Evolutionary conservation across 2,329 filamentous ascomycete species (phyloP).

Genomic region (Pseudocercospora eumusae): DNA sequence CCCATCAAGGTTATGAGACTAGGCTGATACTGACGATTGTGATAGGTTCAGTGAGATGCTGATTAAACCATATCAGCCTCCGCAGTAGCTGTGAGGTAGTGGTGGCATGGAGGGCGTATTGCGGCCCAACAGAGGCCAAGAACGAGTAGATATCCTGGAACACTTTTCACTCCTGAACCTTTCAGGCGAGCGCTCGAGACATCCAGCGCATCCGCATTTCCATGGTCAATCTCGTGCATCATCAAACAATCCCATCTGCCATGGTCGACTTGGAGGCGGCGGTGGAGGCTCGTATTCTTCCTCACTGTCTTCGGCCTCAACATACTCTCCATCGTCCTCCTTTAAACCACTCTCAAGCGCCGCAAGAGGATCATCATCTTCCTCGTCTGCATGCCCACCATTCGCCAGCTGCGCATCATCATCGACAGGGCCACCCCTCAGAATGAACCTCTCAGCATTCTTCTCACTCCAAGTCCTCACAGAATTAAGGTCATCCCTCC

Average conservation of each 20-base stretch:
- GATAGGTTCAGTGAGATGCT: slow-evolving; percentile 76
- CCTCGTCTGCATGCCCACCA: background rate
- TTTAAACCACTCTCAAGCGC: background rate
- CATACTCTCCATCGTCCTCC: slow-evolving; percentile 3
- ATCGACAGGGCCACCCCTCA: background rate
- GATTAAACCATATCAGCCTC: slow-evolving; percentile 72
- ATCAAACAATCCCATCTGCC: slow-evolving; percentile 21
- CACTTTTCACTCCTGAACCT: background rate
- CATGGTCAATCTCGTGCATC: slow-evolving; percentile 14
- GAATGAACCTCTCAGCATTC: slow-evolving; percentile 6
- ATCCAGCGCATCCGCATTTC: background rate
- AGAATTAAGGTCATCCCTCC: slow-evolving; percentile 4
- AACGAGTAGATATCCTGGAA: background rate
- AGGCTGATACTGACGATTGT: slow-evolving; percentile 32
- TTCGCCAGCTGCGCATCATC: background rate
- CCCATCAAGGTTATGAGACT: background rate
- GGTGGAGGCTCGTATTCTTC: slow-evolving; percentile 14
- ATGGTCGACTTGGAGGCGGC: slow-evolving; percentile 14
- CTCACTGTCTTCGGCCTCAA: slow-evolving; percentile 8
- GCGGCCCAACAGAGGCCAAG: background rate
- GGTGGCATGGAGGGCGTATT: background rate
- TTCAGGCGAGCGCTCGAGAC: background rate
- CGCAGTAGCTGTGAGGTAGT: slow-evolving; percentile 39
- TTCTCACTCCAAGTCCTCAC: slow-evolving; percentile 11
- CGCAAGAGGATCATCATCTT: slow-evolving; percentile 7